These are phyloP conservation scores for Luffa acutangula DNA, from an alignment of 306 rosid genomes.

Conservation along the genomic window DNA sequence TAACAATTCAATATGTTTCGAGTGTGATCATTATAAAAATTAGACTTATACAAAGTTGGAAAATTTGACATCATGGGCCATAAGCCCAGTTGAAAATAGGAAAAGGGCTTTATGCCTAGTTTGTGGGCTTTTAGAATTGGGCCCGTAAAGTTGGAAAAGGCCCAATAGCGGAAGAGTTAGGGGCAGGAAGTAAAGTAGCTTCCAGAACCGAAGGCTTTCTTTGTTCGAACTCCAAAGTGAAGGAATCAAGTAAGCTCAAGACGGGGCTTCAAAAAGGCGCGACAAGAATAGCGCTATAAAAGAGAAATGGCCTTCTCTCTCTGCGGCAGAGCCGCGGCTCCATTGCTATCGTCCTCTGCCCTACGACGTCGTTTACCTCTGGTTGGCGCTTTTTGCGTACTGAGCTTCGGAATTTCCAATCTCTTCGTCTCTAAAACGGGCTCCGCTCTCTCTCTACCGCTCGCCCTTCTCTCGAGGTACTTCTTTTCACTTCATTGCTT, in stretches of 20 bases:
- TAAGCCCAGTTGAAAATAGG: not conserved
- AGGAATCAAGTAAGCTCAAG: not conserved
- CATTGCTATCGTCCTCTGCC: constrained; percentile 19
- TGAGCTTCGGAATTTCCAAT: constrained; percentile 57
- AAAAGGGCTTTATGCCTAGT: not conserved
- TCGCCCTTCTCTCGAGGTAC: constrained; percentile 36
- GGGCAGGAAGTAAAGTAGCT: not conserved
- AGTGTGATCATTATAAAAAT: not conserved
- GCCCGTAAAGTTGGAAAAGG: not conserved
- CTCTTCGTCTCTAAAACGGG: constrained; percentile 43
- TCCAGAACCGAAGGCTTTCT: not conserved
- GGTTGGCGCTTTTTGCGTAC: constrained; percentile 67
- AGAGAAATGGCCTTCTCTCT: constrained; percentile 41
- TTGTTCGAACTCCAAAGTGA: not conserved
- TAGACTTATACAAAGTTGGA: not conserved
- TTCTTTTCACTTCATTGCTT: not conserved
- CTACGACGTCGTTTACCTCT: constrained; percentile 74
- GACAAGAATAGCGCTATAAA: not conserved
- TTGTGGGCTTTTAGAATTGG: not conserved
- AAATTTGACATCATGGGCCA: not conserved
- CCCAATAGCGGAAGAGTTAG: not conserved
- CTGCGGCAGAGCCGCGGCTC: constrained; percentile 14
- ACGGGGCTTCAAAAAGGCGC: not conserved
- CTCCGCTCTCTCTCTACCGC: constrained; percentile 37
- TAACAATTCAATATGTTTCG: not conserved